phyloP scores from a whole-genome alignment of 371 early-diverging fungal species.

The Mortierella sp. region DNA sequence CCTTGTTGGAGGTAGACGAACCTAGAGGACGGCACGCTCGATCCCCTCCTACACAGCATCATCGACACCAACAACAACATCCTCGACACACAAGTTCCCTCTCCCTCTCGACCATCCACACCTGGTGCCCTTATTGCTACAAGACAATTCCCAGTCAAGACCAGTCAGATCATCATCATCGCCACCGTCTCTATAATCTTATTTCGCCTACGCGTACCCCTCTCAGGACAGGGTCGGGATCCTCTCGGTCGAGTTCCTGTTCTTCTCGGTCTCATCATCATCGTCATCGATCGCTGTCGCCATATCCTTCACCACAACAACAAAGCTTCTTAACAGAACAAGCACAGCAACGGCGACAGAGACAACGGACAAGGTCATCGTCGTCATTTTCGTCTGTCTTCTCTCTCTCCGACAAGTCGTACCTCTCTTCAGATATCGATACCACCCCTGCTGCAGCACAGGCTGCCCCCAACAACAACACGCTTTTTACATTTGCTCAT shows the following conservation, averaged over 20 bases:
- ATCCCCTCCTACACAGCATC: not conserved
- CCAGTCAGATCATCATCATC: constrained; percentile 15
- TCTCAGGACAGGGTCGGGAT: constrained; percentile 17
- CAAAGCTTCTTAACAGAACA: not conserved
- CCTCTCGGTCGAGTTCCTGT: constrained; percentile 5
- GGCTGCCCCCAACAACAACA: not conserved
- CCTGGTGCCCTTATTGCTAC: constrained; percentile 41
- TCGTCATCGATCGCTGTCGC: not conserved
- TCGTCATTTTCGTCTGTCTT: not conserved
- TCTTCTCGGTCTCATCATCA: not conserved
- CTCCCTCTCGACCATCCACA: constrained; percentile 33
- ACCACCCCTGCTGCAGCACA: not conserved
- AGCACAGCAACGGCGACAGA: not conserved
- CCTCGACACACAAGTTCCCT: constrained; percentile 18
- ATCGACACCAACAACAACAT: not conserved
- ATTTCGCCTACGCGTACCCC: constrained; percentile 25
- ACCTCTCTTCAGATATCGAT: constrained; percentile 14
- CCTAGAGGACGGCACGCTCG: not conserved
- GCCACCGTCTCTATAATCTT: constrained; percentile 11
- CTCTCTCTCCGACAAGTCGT: not conserved
- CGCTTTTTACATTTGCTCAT: constrained; percentile 8
- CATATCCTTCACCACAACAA: not conserved
- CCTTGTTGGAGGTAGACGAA: not conserved
- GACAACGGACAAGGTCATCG: not conserved
- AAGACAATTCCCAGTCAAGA: constrained; percentile 16